phyloP scores from a whole-genome alignment of 441 rosid genomes.

The Arabidopsis lyrata region DNA sequence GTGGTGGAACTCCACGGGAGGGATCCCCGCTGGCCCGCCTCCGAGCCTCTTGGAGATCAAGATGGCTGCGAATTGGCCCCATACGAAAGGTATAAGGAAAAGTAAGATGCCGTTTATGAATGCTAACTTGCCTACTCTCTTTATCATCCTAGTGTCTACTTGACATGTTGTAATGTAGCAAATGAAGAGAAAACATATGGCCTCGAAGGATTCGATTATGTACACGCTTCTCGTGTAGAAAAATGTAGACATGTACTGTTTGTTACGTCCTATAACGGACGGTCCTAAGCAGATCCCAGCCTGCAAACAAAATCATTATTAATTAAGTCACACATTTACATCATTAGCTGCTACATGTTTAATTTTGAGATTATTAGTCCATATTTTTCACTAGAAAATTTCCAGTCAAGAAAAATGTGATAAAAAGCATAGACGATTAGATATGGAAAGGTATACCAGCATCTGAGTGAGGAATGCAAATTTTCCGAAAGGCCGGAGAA shows the following conservation, averaged over 20 bases:
- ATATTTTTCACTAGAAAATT: no score
- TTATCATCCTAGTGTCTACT: slow-evolving; percentile 44
- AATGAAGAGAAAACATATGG: slow-evolving; percentile 50
- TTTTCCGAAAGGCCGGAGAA: slow-evolving; percentile 50
- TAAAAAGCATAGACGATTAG: neutral
- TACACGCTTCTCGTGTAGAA: slow-evolving; percentile 38
- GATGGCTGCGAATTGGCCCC: slow-evolving; percentile 26
- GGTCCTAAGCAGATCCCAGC: slow-evolving; percentile 62
- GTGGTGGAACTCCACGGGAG: slow-evolving; percentile 23
- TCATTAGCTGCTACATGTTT: no score
- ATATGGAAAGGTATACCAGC: slow-evolving; percentile 37
- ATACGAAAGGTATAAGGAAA: slow-evolving; percentile 44
- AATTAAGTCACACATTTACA: neutral
- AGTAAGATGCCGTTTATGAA: slow-evolving; percentile 49
- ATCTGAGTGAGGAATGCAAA: slow-evolving; percentile 50
- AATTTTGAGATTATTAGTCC: neutral
- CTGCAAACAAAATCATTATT: slow-evolving; percentile 33
- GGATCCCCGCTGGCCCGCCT: neutral
- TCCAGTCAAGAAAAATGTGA: neutral
- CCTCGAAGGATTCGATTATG: slow-evolving; percentile 46
- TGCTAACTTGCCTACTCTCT: slow-evolving; percentile 53
- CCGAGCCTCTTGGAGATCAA: slow-evolving; percentile 27
- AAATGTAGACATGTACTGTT: slow-evolving; percentile 19
- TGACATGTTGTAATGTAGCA: slow-evolving; percentile 50
- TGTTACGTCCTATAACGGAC: slow-evolving; percentile 48